Evolutionary conservation across 139 green algal species (phyloP), one percentile per base, ranked within the genome.

Genomic region (Chlorella sp.): DNA sequence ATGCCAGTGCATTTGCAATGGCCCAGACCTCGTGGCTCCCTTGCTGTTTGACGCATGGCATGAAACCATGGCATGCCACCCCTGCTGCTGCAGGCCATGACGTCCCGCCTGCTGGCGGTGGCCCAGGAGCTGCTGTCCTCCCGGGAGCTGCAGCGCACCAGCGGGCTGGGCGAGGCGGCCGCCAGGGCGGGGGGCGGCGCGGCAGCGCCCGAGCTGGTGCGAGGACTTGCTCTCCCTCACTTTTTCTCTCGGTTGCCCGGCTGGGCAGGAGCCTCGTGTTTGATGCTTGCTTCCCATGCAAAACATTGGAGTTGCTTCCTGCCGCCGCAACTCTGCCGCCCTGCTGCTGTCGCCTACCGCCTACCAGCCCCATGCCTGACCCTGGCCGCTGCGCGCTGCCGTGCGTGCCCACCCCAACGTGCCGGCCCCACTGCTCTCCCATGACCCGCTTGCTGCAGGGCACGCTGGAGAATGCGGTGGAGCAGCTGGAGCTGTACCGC

Each of bases 401-500:
- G n/a, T n/a, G n/a, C n/a, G n/a, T n/a, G n/a, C n/a, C n/a, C n/a
- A n/a, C n/a, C n/a, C n/a, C n/a, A n/a, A n/a, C n/a, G n/a, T n/a
- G n/a, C n/a, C n/a, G n/a, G n/a, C n/a, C n/a, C n/a, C n/a, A n/a
- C n/a, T n/a, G n/a, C n/a, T n/a, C n/a, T n/a, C n/a, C n/a, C n/a
- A n/a, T n/a, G n/a, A n/a, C n/a, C n/a, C 11, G 30, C 3, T 48
- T 13, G 2, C 76, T 54, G 48, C 82, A 58, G 51, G 88, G 85
- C 60, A 84, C n/a, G 19, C 43, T 90, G 7, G 73, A 83, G 58
- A 46, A 26, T 9, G 86, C 86, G 36, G 54, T 70, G 30, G 82
- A 83, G 76, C 87, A 92, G 82, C 80, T 95, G 62, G 88, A 94
- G 81, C 56, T 84, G 56, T 96, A 95, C 84, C 87, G 87, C 68